These are phyloP conservation scores for Epicoccum nigrum DNA, from an alignment of 2,329 filamentous ascomycete species.

Conservation along the genomic window DNA sequence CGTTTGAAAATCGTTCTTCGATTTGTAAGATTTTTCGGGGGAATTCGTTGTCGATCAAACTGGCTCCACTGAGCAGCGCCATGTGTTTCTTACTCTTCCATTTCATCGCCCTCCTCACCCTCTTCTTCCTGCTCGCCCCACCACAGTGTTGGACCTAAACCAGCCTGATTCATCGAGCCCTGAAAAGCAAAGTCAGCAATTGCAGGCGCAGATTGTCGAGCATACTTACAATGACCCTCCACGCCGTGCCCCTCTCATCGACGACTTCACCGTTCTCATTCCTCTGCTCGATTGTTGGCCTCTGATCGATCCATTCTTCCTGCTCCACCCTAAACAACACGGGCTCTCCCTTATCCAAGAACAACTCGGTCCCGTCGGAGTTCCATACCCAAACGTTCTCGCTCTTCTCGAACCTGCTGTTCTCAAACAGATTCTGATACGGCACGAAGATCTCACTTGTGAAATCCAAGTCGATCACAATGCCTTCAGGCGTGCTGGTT, in stretches of 20 bases:
- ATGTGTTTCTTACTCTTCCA: background rate
- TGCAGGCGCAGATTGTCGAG: background rate
- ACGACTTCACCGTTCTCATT: constrained; percentile 67
- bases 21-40: no score
- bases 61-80: no score
- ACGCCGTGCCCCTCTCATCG: constrained; percentile 71
- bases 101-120: constrained; percentile 34
- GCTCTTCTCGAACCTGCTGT: constrained; percentile 70
- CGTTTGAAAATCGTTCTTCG: no score
- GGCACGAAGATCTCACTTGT: constrained; percentile 90
- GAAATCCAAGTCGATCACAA: constrained; percentile 84
- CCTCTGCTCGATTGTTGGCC: constrained; percentile 76
- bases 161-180: constrained; percentile 56
- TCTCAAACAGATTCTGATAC: constrained; percentile 47
- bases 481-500: constrained; percentile 70
- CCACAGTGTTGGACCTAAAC: constrained; percentile 57
- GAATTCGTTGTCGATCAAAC: no score
- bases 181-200: constrained; percentile 25
- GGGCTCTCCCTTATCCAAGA: constrained; percentile 87
- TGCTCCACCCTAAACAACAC: constrained; percentile 85
- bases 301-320: constrained; percentile 91
- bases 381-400: constrained; percentile 88
- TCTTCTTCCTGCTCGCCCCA: constrained; percentile 48
- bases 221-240: constrained; percentile 62
- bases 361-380: constrained; percentile 73